Conservation (phyloP, 2,329 filamentous ascomycete species). For the Coniochaeta prunicola region DNA sequence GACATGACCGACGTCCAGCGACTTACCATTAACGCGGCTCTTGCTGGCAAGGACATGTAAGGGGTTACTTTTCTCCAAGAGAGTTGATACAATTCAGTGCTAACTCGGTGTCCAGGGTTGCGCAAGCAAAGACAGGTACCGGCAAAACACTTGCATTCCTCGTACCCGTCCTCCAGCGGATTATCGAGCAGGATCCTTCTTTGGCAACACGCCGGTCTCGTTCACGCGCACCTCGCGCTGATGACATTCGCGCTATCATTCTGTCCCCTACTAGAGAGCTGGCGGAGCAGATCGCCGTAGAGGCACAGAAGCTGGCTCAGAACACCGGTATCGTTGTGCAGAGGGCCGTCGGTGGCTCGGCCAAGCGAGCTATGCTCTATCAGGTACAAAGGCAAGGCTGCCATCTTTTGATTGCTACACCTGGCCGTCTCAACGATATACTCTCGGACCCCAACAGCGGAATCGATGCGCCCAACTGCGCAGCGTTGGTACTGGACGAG, state of each 20-base stretch:
- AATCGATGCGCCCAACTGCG: slow-evolving; percentile 71
- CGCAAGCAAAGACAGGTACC: slow-evolving; percentile 93
- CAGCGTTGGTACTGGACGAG: slow-evolving; percentile 91
- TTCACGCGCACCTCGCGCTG: slow-evolving; percentile 29
- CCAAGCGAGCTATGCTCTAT: slow-evolving; percentile 61
- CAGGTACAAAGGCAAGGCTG: slow-evolving; percentile 69
- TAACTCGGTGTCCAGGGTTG: slow-evolving; percentile 51
- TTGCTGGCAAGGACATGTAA: slow-evolving; percentile 78
- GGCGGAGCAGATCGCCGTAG: slow-evolving; percentile 71
- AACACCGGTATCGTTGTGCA: slow-evolving; percentile 61
- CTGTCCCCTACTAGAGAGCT: slow-evolving; percentile 76
- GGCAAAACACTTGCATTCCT: slow-evolving; percentile 96
- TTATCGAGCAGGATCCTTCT: slow-evolving; percentile 56
- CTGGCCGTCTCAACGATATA: slow-evolving; percentile 79
- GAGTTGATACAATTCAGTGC: not conserved
- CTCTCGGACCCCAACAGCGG: slow-evolving; percentile 57
- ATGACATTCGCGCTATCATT: slow-evolving; percentile 62
- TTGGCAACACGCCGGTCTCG: slow-evolving; percentile 38
- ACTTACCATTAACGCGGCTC: slow-evolving; percentile 70
- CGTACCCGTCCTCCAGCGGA: slow-evolving; percentile 74
- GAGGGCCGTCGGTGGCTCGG: slow-evolving; percentile 86
- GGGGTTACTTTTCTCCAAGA: slow-evolving; percentile 22
- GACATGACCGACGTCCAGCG: slow-evolving; percentile 91
- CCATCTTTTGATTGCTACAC: slow-evolving; percentile 84
- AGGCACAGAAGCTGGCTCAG: slow-evolving; percentile 61